Evolutionary conservation across 179 eudicot genomes (phyloP).

Genomic region (Gypsophila paniculata): DNA sequence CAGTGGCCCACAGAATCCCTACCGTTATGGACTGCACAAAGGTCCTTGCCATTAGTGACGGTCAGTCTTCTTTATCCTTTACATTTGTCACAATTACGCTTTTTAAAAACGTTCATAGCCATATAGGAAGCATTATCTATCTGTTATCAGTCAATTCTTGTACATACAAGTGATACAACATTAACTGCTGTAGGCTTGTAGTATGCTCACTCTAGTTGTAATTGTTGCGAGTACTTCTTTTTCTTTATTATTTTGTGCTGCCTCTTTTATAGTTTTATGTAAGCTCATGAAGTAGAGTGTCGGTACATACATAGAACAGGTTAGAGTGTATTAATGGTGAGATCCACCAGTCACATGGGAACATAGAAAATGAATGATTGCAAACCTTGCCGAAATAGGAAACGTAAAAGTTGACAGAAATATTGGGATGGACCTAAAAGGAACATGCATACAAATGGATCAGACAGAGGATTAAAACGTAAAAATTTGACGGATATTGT

Average conservation of each 20-base stretch:
- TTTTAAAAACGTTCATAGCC: neutral
- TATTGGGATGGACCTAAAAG: no score
- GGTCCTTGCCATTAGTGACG: constrained; percentile 31
- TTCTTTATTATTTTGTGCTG: neutral
- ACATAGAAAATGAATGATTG: no score
- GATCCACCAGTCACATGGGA: no score
- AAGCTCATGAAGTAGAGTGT: no score
- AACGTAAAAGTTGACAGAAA: no score
- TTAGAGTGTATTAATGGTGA: no score
- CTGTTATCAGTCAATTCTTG: neutral
- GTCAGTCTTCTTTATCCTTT: constrained; percentile 17
- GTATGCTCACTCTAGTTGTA: neutral
- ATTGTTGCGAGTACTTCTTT: neutral
- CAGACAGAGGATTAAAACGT: no score
- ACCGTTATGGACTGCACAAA: constrained; percentile 30
- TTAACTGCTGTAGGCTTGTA: neutral
- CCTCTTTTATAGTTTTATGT: no score
- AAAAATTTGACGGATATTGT: neutral
- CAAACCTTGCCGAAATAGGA: no score
- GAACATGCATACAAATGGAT: no score
- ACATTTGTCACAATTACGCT: neutral
- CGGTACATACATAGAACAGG: no score
- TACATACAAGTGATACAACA: no score
- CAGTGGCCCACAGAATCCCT: constrained; percentile 30
- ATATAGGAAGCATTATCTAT: neutral